These are phyloP conservation scores for Citrus mangshanensis DNA, from an alignment of 345 rosid species.

Conservation along the genomic window DNA sequence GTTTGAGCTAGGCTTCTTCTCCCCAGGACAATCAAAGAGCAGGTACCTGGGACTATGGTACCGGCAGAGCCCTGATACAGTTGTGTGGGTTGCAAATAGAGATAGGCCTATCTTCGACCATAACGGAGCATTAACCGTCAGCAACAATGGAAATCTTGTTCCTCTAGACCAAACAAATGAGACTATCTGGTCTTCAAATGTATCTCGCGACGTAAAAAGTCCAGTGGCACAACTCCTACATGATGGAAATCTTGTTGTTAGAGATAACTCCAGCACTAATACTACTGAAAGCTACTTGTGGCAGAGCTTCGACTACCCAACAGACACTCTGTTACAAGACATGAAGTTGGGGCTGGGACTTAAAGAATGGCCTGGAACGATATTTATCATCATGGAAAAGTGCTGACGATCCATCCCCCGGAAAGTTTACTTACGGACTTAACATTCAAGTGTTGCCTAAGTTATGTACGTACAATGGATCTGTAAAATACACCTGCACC, in stretches of 20 bases:
- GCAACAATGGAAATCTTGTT: background rate
- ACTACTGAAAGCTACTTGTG: background rate
- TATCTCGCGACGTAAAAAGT: background rate
- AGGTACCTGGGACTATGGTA: background rate
- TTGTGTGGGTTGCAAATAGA: background rate
- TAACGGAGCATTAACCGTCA: background rate
- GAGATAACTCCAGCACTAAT: background rate
- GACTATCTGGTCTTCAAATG: background rate
- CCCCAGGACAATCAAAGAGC: background rate
- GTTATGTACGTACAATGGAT: background rate
- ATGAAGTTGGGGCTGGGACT: background rate
- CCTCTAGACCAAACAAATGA: background rate
- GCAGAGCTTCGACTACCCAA: background rate
- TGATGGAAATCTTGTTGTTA: background rate
- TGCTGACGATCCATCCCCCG: background rate
- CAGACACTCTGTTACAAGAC: background rate
- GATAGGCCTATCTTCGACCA: background rate
- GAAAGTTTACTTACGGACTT: background rate
- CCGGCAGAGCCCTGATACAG: background rate
- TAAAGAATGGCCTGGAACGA: background rate
- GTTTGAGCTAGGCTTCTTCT: background rate
- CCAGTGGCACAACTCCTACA: background rate
- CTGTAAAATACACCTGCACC: background rate
- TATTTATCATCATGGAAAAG: background rate
- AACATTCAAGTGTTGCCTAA: background rate